Conservation (phyloP, 352 stramenopile species). For the Phytophthora kernoviae region DNA sequence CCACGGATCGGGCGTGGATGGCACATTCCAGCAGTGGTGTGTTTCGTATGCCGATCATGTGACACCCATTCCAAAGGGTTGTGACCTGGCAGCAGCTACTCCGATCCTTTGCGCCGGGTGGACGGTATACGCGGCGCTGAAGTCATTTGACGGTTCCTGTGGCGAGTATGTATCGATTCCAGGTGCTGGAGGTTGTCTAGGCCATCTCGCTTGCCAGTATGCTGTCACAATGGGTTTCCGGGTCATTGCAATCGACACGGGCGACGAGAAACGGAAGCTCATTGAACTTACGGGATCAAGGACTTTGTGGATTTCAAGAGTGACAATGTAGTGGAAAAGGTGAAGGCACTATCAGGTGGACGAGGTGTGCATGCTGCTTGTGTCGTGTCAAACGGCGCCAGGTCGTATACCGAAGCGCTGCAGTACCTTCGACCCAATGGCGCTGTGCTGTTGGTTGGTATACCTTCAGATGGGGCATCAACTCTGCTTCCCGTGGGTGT, state of each 20-base stretch:
- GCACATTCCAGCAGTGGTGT: slow-evolving; percentile 10
- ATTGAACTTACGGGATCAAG: slow-evolving; percentile 52
- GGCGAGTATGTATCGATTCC: slow-evolving; percentile 54
- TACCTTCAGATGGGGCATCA: slow-evolving; percentile 33
- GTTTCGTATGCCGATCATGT: slow-evolving; percentile 65
- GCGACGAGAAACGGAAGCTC: slow-evolving; percentile 43
- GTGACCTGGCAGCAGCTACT: slow-evolving; percentile 42
- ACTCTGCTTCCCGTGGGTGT: slow-evolving; percentile 27
- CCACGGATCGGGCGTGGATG: slow-evolving; percentile 16
- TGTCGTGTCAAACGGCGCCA: slow-evolving; percentile 52
- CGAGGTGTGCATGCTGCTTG: slow-evolving; percentile 53
- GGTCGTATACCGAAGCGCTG: slow-evolving; percentile 38
- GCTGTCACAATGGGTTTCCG: slow-evolving; percentile 59
- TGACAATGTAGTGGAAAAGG: slow-evolving; percentile 26
- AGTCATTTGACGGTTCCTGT: slow-evolving; percentile 34
- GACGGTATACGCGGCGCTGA: slow-evolving; percentile 70
- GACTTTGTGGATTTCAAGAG: slow-evolving; percentile 56
- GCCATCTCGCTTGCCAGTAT: slow-evolving; percentile 79
- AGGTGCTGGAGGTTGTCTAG: slow-evolving; percentile 70
- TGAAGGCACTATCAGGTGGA: slow-evolving; percentile 26
- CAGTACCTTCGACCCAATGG: slow-evolving; percentile 53
- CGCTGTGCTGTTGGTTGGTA: slow-evolving; percentile 55
- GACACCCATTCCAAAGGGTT: slow-evolving; percentile 60
- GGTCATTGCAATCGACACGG: slow-evolving; percentile 58
- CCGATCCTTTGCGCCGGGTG: slow-evolving; percentile 78